Percentiles rank a stretch among this genome's conserved stretches.
phyloP scores from a whole-genome alignment of 192 early-diverging fungal species.

The Entomortierella beljakovae region DNA sequence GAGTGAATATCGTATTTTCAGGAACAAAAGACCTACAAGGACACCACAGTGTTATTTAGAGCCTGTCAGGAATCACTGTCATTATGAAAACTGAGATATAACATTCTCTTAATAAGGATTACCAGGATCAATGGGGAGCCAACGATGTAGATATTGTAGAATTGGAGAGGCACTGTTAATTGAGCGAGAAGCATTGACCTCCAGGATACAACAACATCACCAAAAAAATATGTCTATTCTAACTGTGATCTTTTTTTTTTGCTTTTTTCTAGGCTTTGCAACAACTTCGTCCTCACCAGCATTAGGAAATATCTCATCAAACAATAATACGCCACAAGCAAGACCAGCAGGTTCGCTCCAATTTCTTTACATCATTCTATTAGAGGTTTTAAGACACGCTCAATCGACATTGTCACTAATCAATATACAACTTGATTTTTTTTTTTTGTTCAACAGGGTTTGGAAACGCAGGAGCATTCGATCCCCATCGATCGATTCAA shows the following conservation, averaged over 20 bases:
- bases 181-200: no score
- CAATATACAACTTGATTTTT: not conserved
- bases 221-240: no score
- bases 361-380: no score
- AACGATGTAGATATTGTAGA: no score
- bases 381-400: not conserved
- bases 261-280: conserved; percentile 23
- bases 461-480: conserved; percentile 27
- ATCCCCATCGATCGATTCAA: conserved; percentile 46
- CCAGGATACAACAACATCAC: not conserved
- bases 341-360: conserved; percentile 46
- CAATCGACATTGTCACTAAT: not conserved
- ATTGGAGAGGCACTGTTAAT: no score
- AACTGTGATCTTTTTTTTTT: not conserved
- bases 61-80: not conserved
- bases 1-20: no score
- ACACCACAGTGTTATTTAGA: not conserved
- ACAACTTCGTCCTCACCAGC: conserved; percentile 42
- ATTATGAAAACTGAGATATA: no score
- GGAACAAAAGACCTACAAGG: not conserved
- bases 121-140: no score
- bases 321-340: conserved; percentile 35
- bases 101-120: no score
- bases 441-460: conserved; percentile 24
- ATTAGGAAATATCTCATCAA: conserved; percentile 36